phyloP scores from a whole-genome alignment of 768 basidiomycete genomes.

The Mycena belliarum region DNA sequence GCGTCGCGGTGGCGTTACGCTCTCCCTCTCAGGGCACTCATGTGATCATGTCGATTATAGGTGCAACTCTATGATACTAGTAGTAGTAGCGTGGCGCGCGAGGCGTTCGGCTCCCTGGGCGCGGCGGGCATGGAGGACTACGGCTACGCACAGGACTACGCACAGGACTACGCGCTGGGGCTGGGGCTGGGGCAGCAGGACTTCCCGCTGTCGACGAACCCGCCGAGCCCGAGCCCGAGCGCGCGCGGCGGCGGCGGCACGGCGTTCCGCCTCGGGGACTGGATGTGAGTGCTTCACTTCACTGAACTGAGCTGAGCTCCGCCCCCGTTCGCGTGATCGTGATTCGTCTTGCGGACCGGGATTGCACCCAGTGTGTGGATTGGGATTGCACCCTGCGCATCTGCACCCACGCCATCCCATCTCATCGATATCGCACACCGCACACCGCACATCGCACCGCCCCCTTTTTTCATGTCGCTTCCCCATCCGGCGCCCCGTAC shows the following conservation, averaged over 20 bases:
- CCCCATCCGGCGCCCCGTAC: slow-evolving; percentile 16
- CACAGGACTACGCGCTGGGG: too few species aligned
- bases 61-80: slow-evolving; percentile 22
- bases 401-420: slow-evolving; percentile 12
- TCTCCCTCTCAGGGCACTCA: slow-evolving; percentile 14
- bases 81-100: too few species aligned
- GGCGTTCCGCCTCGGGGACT: slow-evolving; percentile 74
- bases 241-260: too few species aligned
- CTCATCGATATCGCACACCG: slow-evolving; percentile 25
- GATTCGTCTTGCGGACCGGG: too few species aligned
- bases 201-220: slow-evolving; percentile 67
- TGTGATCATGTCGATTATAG: slow-evolving; percentile 28
- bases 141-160: too few species aligned
- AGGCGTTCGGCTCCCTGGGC: too few species aligned
- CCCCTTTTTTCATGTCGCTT: slow-evolving; percentile 16
- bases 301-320: too few species aligned
- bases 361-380: too few species aligned
- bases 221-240: slow-evolving; percentile 66
- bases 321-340: slow-evolving; percentile 4
- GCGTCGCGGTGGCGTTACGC: background rate
- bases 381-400: too few species aligned
- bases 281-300: slow-evolving; percentile 85
- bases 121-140: too few species aligned
- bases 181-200: slow-evolving; percentile 32
- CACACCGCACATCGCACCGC: slow-evolving; percentile 11